A percentile compares a stretch with the other conserved stretches of the same genome.
These are phyloP conservation scores for Pouteria campechiana DNA, from an alignment of 179 eudicot genomes.

Conservation along the genomic window DNA sequence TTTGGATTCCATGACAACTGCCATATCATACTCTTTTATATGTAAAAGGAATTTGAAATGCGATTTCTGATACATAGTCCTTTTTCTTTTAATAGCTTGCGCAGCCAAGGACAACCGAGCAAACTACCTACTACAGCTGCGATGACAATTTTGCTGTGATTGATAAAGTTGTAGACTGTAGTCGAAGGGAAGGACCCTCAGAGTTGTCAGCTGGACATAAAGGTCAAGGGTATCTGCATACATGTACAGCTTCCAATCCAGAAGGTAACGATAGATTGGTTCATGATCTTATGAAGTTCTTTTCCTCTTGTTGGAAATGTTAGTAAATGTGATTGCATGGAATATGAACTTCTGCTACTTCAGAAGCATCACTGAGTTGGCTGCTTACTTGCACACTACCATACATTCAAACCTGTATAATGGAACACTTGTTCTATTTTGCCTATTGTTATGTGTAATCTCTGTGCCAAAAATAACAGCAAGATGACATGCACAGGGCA, in stretches of 20 bases:
- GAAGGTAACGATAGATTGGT: conserved; percentile 16
- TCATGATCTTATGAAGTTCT: neutral
- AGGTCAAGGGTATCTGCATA: conserved; percentile 3
- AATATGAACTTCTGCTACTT: no score
- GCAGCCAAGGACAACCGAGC: conserved; percentile 38
- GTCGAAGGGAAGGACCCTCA: conserved; percentile 6
- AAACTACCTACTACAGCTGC: conserved; percentile 32
- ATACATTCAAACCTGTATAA: no score
- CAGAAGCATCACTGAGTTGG: no score
- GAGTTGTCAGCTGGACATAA: conserved; percentile 5
- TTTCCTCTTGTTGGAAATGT: neutral
- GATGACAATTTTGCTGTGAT: conserved; percentile 25
- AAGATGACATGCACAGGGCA: no score
- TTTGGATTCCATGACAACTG: no score
- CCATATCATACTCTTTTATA: no score
- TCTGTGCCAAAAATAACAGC: no score
- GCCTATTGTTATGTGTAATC: no score
- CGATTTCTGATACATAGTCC: neutral
- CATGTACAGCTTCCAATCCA: conserved; percentile 4
- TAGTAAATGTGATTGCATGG: no score
- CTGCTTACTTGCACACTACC: no score
- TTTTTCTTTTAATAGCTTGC: conserved; percentile 1
- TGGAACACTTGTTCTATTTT: no score
- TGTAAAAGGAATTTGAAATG: no score
- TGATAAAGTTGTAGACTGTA: conserved; percentile 10